Evolutionary conservation across 75 land plant species (phyloP).

Genomic region (Pinus albicaulis): DNA sequence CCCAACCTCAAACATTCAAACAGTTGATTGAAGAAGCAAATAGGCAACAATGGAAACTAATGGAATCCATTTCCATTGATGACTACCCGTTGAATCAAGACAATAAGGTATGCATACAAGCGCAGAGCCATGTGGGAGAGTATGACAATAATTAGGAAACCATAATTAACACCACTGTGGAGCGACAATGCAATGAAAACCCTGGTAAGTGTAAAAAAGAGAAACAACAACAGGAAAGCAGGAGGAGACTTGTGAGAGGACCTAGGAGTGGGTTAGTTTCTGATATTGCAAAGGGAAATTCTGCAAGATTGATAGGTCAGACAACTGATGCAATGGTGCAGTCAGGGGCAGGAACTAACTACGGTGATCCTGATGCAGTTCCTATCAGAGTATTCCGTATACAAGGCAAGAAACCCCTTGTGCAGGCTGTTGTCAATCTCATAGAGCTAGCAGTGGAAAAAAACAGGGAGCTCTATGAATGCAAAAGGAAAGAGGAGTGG

Average conservation of each 20-base stretch:
- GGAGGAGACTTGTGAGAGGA: slow-evolving; percentile 30
- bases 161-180: too few relatives aligned
- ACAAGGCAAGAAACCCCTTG: slow-evolving; percentile 35
- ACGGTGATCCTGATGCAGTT: background rate
- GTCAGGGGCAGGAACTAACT: slow-evolving; percentile 29
- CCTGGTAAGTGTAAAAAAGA: background rate
- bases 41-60: too few relatives aligned
- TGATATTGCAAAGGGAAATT: slow-evolving; percentile 32
- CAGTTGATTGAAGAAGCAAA: background rate
- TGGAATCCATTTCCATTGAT: too few relatives aligned
- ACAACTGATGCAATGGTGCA: slow-evolving; percentile 47
- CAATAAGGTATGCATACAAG: background rate
- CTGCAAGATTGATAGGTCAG: slow-evolving; percentile 34
- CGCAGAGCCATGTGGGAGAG: background rate
- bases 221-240: slow-evolving; percentile 9
- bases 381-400: slow-evolving; percentile 35
- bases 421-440: slow-evolving; percentile 29
- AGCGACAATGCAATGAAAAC: background rate
- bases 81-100: background rate
- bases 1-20: background rate
- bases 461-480: too few relatives aligned
- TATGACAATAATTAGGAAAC: background rate
- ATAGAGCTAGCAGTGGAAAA: too few relatives aligned
- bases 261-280: slow-evolving; percentile 32
- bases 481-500: slow-evolving; percentile 30